Percentiles rank a stretch among this genome's conserved stretches.
Evolutionary conservation across 129 eudicot species (phyloP).

Genomic region (Scalesia atractyloides): DNA sequence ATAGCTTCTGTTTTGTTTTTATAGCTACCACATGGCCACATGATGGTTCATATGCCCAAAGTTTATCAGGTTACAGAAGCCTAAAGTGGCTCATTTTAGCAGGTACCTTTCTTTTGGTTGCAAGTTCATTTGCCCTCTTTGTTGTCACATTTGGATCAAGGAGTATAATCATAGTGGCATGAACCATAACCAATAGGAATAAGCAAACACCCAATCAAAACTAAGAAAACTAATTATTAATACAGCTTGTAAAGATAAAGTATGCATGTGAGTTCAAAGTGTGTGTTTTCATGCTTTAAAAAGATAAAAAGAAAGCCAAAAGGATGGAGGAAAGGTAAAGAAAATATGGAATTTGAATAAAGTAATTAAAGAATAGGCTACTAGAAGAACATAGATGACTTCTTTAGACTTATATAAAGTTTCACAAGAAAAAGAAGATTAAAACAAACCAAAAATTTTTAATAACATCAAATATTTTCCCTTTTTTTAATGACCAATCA

Average conservation of each 20-base stretch:
- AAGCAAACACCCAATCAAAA: slow-evolving; percentile 8
- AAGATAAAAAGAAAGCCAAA: slow-evolving; percentile 30
- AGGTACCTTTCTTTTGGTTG: slow-evolving; percentile 3
- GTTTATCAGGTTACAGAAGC: slow-evolving; percentile 19
- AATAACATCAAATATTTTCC: background rate
- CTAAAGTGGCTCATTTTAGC: slow-evolving; percentile 17
- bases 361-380: slow-evolving; percentile 33
- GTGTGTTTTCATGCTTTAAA: slow-evolving; percentile 31
- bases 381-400: slow-evolving; percentile 20
- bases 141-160: slow-evolving; percentile 29
- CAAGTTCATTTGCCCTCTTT: background rate
- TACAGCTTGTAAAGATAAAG: slow-evolving; percentile 20
- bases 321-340: slow-evolving; percentile 37
- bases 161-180: slow-evolving; percentile 52
- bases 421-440: slow-evolving; percentile 25
- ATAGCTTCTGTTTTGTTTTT: slow-evolving; percentile 11
- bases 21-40: slow-evolving; percentile 12
- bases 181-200: slow-evolving; percentile 46
- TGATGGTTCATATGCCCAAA: slow-evolving; percentile 6
- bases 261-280: slow-evolving; percentile 30
- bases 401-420: slow-evolving; percentile 31
- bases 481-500: slow-evolving; percentile 31
- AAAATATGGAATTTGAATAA: slow-evolving; percentile 36
- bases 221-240: slow-evolving; percentile 12
- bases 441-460: slow-evolving; percentile 6